Evolutionary conservation across 1,284 basidiomycete genomes (phyloP).

Genomic region (Ustilago vetiveriae): DNA sequence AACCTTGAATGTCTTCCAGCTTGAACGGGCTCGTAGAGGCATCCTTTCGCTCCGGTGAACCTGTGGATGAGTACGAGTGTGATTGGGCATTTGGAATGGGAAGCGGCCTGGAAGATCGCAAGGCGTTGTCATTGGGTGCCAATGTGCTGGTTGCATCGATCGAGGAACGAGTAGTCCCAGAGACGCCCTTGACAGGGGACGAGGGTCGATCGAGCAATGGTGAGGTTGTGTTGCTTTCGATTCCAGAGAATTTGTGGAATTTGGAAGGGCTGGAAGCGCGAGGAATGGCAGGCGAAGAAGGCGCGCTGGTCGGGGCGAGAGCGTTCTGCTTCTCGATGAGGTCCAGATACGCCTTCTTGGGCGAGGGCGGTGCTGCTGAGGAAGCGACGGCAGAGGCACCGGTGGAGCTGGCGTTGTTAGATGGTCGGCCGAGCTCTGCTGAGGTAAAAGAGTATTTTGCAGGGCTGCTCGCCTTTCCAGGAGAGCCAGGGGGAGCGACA

Average conservation of each 20-base stretch:
- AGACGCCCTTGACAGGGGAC: conserved; percentile 28
- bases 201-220: conserved; percentile 28
- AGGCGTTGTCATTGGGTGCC: conserved; percentile 8
- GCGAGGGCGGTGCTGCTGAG: conserved; percentile 21
- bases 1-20: conserved; percentile 25
- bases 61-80: conserved; percentile 10
- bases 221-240: conserved; percentile 22
- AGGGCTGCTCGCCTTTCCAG: conserved; percentile 22
- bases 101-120: conserved; percentile 25
- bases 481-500: conserved; percentile 5
- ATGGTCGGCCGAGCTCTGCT: conserved; percentile 32
- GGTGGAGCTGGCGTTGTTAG: conserved; percentile 8
- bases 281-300: conserved; percentile 34
- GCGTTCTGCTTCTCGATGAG: conserved; percentile 41
- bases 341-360: conserved; percentile 44
- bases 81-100: conserved; percentile 28
- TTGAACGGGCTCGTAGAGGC: conserved; percentile 52
- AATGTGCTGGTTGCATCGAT: background rate
- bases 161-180: conserved; percentile 2
- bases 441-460: conserved; percentile 43
- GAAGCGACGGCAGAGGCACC: conserved; percentile 5
- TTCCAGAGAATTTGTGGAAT: conserved; percentile 26
- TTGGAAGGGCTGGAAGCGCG: conserved; percentile 50
- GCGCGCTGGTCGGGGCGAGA: conserved; percentile 11
- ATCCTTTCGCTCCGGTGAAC: conserved; percentile 37